Evolutionary conservation across 2,329 filamentous ascomycete species (phyloP).

Genomic region (Colletotrichum lentis): DNA sequence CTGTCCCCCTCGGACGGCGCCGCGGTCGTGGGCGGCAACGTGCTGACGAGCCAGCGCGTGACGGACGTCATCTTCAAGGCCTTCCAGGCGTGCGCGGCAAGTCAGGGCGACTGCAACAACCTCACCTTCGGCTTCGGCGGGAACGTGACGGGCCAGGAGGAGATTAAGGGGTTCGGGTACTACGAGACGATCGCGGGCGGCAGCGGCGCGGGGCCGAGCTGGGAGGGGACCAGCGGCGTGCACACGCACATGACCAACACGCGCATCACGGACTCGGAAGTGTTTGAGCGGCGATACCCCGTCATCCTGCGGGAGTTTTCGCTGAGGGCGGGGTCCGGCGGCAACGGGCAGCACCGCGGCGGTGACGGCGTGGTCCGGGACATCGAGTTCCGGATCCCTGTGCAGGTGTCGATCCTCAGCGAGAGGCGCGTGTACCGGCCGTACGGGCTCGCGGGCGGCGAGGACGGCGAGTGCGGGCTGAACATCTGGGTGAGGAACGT

Average conservation of each 20-base stretch:
- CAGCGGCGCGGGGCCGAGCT: conserved; percentile 71
- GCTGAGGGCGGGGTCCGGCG: conserved; percentile 69
- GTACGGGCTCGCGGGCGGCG: conserved; percentile 85
- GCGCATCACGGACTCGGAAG: conserved; percentile 68
- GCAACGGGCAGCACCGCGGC: conserved; percentile 70
- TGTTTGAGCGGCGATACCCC: conserved; percentile 66
- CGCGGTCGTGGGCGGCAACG: conserved; percentile 84
- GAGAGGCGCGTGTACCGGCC: conserved; percentile 79
- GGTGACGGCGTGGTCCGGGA: conserved; percentile 80
- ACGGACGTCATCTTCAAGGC: conserved; percentile 67
- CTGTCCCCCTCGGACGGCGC: conserved; percentile 79
- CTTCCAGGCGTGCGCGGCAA: conserved; percentile 80
- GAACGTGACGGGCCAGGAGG: conserved; percentile 49
- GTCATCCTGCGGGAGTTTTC: conserved; percentile 76
- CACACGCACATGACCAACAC: conserved; percentile 76
- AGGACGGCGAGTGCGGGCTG: conserved; percentile 77
- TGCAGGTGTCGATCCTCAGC: conserved; percentile 79
- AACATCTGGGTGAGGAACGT: conserved; percentile 89
- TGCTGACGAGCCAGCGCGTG: conserved; percentile 59
- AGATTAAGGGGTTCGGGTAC: conserved; percentile 55
- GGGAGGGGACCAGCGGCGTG: conserved; percentile 55
- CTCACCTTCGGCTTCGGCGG: conserved; percentile 79
- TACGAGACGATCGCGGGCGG: conserved; percentile 72
- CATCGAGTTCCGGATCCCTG: conserved; percentile 80
- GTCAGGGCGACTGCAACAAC: conserved; percentile 84